Evolutionary conservation across 805 yeast species (phyloP), one percentile per base, ranked within the genome.

Genomic region (Candida sonorensis): DNA sequence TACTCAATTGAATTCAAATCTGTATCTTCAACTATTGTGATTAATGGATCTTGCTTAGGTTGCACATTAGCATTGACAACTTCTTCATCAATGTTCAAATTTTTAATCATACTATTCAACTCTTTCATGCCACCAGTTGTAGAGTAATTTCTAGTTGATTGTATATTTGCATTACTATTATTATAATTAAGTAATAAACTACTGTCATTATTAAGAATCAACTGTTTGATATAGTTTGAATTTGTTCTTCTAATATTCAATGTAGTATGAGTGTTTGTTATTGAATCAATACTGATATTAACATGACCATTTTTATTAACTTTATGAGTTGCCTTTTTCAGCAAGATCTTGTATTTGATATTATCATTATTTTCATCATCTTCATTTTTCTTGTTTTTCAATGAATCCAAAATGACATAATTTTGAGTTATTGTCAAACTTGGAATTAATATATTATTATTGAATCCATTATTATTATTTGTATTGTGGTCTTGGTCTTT

Each of bases 231-330:
- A 8, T 31, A 27, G 17, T 42, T 38, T 10, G 62, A 52, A 28
- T 50, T 55, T 6, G 59, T 37, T 31, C 55, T 51, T 38, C 62
- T 45, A 11, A 56, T 36, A 22, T 41, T 46, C 12, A 56, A 24
- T 5, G 50, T 44, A 7, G 52, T 40, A 14, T 45, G 42, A 12
- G 43, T 46, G 17, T 40, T 33, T 16, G 37, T 35, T 4, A 42
- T 35, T 1, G 46, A 36, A 18, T 48, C 45, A 10, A 58, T 23
- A 12, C 42, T 47, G 6, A 58, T 40, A 32, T 39, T 51, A 10
- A 59, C 42, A 32, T 52, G 59, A 7, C 55, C 51, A 32, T 55
- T 56, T 32, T 45, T 55, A 34, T 48, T 54, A 12, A 46, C 48
- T 23, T 42, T 45, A 29, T 44, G 43, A 9, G 36, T 33, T 2